These are phyloP conservation scores for Penicillium sp. DNA, from an alignment of 2,329 filamentous ascomycete species.

Conservation along the genomic window DNA sequence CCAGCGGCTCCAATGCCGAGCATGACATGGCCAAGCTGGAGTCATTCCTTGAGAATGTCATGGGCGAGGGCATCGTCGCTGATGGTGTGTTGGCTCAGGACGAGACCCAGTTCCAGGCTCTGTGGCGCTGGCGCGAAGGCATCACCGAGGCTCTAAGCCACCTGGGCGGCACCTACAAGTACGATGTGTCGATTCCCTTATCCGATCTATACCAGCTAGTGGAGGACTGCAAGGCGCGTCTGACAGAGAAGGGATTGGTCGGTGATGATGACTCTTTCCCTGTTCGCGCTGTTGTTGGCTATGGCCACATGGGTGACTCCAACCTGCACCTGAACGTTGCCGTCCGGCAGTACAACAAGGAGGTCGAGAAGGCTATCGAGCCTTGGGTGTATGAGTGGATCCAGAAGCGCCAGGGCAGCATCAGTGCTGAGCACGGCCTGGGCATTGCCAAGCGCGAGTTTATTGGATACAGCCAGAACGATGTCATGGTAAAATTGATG, in stretches of 20 bases:
- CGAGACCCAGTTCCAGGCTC: constrained; percentile 75
- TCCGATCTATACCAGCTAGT: constrained; percentile 82
- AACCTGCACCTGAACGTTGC: constrained; percentile 93
- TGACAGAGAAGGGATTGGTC: constrained; percentile 69
- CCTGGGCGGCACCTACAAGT: constrained; percentile 95
- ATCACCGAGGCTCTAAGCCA: constrained; percentile 85
- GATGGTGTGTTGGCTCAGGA: constrained; percentile 92
- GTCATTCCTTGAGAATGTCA: constrained; percentile 82
- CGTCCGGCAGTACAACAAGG: constrained; percentile 74
- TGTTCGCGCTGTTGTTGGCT: constrained; percentile 86
- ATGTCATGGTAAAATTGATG: constrained; percentile 85
- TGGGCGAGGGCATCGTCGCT: constrained; percentile 76
- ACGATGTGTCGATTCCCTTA: constrained; percentile 92
- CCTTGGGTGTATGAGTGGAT: constrained; percentile 99
- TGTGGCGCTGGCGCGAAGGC: constrained; percentile 92
- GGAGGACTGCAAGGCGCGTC: constrained; percentile 69
- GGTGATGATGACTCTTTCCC: constrained; percentile 70
- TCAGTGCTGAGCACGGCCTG: constrained; percentile 92
- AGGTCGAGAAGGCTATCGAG: constrained; percentile 80
- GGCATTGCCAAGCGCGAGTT: constrained; percentile 94
- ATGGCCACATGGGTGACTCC: constrained; percentile 96
- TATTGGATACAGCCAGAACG: constrained; percentile 85
- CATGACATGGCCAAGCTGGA: constrained; percentile 92
- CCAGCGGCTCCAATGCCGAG: constrained; percentile 86
- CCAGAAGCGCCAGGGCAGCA: constrained; percentile 76